Percentiles rank a stretch among this genome's conserved stretches.
These are phyloP conservation scores for Penicillium glabrum DNA, from an alignment of 2,329 filamentous ascomycete genomes.

Conservation along the genomic window DNA sequence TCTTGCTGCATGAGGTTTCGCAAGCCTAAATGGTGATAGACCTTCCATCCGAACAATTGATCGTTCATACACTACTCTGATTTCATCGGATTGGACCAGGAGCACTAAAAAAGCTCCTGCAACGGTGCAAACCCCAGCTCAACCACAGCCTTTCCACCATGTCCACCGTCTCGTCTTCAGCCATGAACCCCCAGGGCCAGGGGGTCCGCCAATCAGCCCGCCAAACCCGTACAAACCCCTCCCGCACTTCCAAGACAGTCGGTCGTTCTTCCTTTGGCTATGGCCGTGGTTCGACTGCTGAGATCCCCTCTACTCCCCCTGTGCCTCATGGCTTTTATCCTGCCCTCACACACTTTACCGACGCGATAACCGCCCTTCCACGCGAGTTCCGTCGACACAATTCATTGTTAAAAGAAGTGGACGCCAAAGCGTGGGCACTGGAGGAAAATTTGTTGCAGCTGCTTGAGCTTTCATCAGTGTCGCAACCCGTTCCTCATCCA, in stretches of 20 bases:
- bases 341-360: constrained; percentile 75
- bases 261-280: constrained; percentile 42
- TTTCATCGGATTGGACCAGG: constrained; percentile 5
- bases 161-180: constrained; percentile 30
- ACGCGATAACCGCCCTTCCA: constrained; percentile 86
- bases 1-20: constrained; percentile 6
- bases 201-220: constrained; percentile 39
- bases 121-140: constrained; percentile 11
- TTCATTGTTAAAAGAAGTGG: constrained; percentile 93
- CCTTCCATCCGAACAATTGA: constrained; percentile 1
- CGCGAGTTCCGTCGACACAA: constrained; percentile 96
- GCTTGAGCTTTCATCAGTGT: constrained; percentile 50
- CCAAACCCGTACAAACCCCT: constrained; percentile 51
- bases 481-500: constrained; percentile 34
- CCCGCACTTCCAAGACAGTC: constrained; percentile 48
- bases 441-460: constrained; percentile 79
- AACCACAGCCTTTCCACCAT: constrained; percentile 16
- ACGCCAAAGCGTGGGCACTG: constrained; percentile 90
- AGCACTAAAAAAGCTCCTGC: constrained; percentile 10
- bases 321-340: constrained; percentile 59
- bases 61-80: background rate
- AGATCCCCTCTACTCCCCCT: constrained; percentile 29
- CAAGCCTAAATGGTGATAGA: background rate
- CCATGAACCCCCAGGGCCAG: constrained; percentile 28
- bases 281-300: constrained; percentile 31